Conservation (phyloP, 139 green algal species). For the Chlorella sp. region DNA sequence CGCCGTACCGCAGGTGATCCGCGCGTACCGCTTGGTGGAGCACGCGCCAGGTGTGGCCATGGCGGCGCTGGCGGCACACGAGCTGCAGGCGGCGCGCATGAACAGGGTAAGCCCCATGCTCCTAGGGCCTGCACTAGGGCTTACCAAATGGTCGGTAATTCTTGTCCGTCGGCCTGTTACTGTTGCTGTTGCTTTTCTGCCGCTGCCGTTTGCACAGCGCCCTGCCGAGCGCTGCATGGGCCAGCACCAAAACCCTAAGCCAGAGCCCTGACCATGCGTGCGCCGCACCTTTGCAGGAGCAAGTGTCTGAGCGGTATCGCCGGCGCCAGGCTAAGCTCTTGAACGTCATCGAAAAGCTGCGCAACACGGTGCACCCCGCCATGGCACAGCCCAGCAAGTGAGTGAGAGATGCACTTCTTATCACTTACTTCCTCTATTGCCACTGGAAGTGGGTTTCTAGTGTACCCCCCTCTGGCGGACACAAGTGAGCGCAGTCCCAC, state of each 20-base stretch:
- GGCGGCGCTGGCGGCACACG: slow-evolving; percentile 18
- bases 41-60: slow-evolving; percentile 35
- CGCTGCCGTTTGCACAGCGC: neutral
- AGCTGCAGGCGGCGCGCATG: slow-evolving; percentile 14
- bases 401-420: neutral
- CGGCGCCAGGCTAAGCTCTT: neutral
- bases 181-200: neutral
- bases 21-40: slow-evolving; percentile 33
- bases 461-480: neutral
- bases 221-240: neutral
- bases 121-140: neutral
- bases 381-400: slow-evolving; percentile 32
- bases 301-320: neutral
- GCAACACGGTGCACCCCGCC: slow-evolving; percentile 17
- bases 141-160: too few species aligned
- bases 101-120: neutral
- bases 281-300: neutral
- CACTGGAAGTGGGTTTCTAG: too few species aligned
- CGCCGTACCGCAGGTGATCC: slow-evolving; percentile 40
- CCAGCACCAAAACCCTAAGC: neutral
- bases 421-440: neutral
- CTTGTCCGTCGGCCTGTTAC: neutral
- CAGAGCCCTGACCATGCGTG: neutral
- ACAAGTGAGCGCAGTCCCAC: neutral
- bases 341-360: neutral